Percentiles rank a stretch among this genome's conserved stretches.
Evolutionary conservation across 768 basidiomycete species (phyloP).

Genomic region (Panellus pusillus): DNA sequence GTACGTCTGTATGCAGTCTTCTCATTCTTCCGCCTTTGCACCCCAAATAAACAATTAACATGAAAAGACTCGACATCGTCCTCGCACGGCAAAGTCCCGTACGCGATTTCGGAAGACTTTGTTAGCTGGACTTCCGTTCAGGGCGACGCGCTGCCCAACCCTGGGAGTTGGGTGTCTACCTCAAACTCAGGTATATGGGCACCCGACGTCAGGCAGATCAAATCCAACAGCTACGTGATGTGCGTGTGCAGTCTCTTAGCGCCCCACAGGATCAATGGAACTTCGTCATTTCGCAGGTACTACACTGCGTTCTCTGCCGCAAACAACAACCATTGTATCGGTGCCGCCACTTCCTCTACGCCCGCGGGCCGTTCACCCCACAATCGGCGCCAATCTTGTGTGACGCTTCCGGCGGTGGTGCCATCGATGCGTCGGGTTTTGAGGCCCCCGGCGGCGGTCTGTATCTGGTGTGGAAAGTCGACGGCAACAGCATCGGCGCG

Average conservation of each 20-base stretch:
- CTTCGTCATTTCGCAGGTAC: too few species aligned
- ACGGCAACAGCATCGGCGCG: constrained; percentile 31
- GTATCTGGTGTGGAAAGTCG: constrained; percentile 33
- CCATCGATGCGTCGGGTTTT: constrained; percentile 30
- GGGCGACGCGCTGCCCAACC: constrained; percentile 19
- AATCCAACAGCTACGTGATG: constrained; percentile 2
- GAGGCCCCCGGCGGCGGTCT: constrained; percentile 25
- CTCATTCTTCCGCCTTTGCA: not conserved
- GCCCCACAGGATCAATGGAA: too few species aligned
- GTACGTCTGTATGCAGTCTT: constrained; percentile 1
- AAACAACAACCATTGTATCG: constrained; percentile 25
- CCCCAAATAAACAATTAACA: too few species aligned
- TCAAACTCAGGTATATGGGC: constrained; percentile 21
- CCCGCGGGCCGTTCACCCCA: constrained; percentile 29
- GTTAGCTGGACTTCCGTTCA: constrained; percentile 19
- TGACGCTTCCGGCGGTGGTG: constrained; percentile 25
- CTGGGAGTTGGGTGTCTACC: constrained; percentile 19
- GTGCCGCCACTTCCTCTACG: constrained; percentile 27
- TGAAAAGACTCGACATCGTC: constrained; percentile 7
- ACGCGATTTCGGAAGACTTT: constrained; percentile 18
- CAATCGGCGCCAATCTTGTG: constrained; percentile 24
- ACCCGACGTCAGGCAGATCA: constrained; percentile 20
- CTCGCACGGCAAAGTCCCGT: constrained; percentile 3
- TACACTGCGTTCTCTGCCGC: constrained; percentile 11
- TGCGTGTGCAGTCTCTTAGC: too few species aligned